Evolutionary conservation across 106 monocot genomes (phyloP), one percentile per base, ranked within the genome.

Genomic region (Dactylorhiza incarnata): DNA sequence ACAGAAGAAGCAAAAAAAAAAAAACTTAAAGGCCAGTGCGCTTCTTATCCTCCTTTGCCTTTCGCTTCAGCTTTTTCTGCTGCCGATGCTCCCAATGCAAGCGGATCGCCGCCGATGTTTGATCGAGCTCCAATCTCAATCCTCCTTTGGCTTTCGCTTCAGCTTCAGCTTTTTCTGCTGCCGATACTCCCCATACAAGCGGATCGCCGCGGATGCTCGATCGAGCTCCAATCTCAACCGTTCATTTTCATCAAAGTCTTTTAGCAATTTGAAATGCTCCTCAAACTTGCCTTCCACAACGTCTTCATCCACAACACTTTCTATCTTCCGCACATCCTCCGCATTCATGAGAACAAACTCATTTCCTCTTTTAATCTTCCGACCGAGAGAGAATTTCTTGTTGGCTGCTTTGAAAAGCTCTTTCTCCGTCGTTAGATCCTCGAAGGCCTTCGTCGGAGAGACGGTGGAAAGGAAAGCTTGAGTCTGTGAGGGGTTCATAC

Each of bases 391-490:
- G 23, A 73, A 54, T 26, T 76, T 43, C 52, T 67, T 86, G 20
- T 71, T 54, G 16, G 69, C 29, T 16, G 84, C 84, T 13, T 82
- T 83, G 25, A 76, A 74, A 6, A 87, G 48, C 49, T 85, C 80
- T 68, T 55, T 80, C 49, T 92, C 88, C 13, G 89, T 69, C 1
- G 87, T 88, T 3, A 79, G 83, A 43, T 88, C 90, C 8, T n/a
- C 61, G 75, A 86, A 99, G 69, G 92, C 99, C 78, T 92, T 84
- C 48, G 85, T 49, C 9, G 99, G 94, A 73, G 87, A 87, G 44
- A 62, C 22, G 4, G 68, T 81, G 11, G 90, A 87, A 17, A 87
- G 79, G 47, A 79, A 81, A 48, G 86, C 76, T 72, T 76, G 89
- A 77, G 77, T 82, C 52, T 88, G 91, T 25, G 79, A 43, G 37